Evolutionary conservation across 306 rosid genomes (phyloP), one percentile per base, ranked within the genome.

Genomic region (Inga oerstediana): DNA sequence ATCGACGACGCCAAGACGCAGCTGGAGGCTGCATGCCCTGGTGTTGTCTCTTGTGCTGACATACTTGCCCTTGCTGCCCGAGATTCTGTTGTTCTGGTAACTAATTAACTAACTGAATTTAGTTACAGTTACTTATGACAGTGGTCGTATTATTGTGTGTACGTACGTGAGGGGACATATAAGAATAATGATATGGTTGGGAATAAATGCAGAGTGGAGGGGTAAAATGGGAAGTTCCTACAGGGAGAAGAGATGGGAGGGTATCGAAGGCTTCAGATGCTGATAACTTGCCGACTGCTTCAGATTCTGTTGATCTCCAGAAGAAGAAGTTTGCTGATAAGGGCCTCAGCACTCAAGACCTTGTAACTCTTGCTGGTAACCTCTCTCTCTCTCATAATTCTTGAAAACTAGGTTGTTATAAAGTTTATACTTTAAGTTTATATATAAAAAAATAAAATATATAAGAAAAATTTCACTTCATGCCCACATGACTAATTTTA

Each of bases 301-400:
- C 4, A 5, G 93, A 90, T 17, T 84, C 91, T 9, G 84, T 87
- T 51, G 89, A 81, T 48, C 8, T 37, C 0, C 94, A 87, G 12
- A 90, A 87, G 48, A 83, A 83, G 0, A 84, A 81, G 49, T 90
- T 92, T 59, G 10, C 75, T 11, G 86, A 49, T 1, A 87, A 81
- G 64, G 97, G 97, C 0, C 94, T 92, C 41, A 80, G 78, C 75
- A 75, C 90, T 43, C 91, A 86, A 75, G 96, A 90, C 59, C 90
- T 92, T 16, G 97, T 92, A 43, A 81, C 89, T 41, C 88, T 92
- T 48, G 88, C 86, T 75, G 97, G 96, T 91, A 34, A 27, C 69
- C 13, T 30, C 7, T 1, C 7, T 64, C 2, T 5, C 30, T 9
- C 12, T 54, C 59, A 46, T 44, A 6, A 6, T 39, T 39, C 43